Evolutionary conservation across 208 protist genomes (phyloP), one percentile per base, ranked within the genome.

Genomic region (Leishmania braziliensis): DNA sequence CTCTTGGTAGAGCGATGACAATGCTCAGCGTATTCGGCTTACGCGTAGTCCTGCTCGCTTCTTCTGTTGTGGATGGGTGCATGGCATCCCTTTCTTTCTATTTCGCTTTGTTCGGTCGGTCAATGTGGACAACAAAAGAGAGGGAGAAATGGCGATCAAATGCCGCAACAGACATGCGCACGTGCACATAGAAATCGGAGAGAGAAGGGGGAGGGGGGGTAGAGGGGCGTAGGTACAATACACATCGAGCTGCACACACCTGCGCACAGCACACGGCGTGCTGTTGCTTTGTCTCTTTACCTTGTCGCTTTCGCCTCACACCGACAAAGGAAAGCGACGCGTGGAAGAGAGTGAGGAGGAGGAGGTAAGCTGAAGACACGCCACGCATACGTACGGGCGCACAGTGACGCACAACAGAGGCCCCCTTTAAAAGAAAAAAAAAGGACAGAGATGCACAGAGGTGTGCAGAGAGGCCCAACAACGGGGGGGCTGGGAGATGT

Each of bases 231-330:
- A 18, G 29, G 9, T 33, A 23, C 26, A 65, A 33, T 10, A 43
- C 0, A 71, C 36, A 71, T 20, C n/a, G n/a, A 23, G n/a, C n/a
- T 20, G 39, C 66, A 71, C n/a, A 43, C 29, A 71, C 36, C 8
- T 5, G 3, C 39, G 18, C 20, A 43, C 36, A 66, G 39, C 60
- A 46, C 53, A n/a, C 39, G 16, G 29, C 29, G 5, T 14, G 10
- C 33, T 69, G 43, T 77, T 77, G 66, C 23, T 62, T 77, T 66
- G 33, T 14, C 46, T 75, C 29, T 53, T 33, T 75, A 71, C n/a
- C n/a, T 43, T 58, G 23, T n/a, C 54, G 16, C 43, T n/a, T 20
- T 71, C 69, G 36, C 23, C 6, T 36, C 72, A 5, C 18, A 16
- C 74, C 20, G 33, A 2, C n/a, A 36, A 36, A 77, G 20, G 65